Base-by-base conservation (phyloP, 2,329 filamentous ascomycete species). In the Orbilia brochopaga region DNA sequence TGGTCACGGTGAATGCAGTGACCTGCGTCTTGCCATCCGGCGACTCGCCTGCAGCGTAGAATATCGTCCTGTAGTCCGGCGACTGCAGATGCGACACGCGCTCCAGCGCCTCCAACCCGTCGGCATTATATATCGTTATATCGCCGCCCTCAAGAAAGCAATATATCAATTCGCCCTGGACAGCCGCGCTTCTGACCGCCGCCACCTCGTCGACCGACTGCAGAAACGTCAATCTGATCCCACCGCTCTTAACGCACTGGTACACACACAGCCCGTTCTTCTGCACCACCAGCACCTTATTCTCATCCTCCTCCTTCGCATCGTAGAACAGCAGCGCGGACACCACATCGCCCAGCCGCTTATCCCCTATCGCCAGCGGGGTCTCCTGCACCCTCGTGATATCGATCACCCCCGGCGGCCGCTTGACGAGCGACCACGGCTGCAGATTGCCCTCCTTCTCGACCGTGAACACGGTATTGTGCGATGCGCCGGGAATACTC, bases 371-470 rank as follows among this genome's bases (percentile, higher is more conserved):
- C 2, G 72, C 58, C 11, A 69, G 55, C 10, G 74, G 59, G 8
- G 58, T 65, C 23, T 70, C 66, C 54, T 75, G 74, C 50, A 74
- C 57, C 1, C 63, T 62, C 15, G 74, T 48, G 8, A 61, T 61
- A 30, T 52, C 61, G 19, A 74, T 54, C 13, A 30, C 54, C 17
- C 64, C 62, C 6, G 67, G 27, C 37, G 53, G 64, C 40, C 72
- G 60, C 57, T 61, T 69, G 15, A 69, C 51, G 30, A 77, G 48
- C 8, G 53, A 65, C 75, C 75, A 77, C 1, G 74, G 74, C 17
- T 76, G 74, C 2, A 76, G 56, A 4, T 58, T 50, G 0, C 75
- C 73, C 10, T 44, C 58, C 5, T 67, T 69, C 42, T 74, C 59
- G 35, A 75, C 32, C 7, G 73, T 74, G 52, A 75, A 58, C 17